Evolutionary conservation across 805 yeast species (phyloP), one percentile per base, ranked within the genome.

Genomic region (Kuraishia capsulata): DNA sequence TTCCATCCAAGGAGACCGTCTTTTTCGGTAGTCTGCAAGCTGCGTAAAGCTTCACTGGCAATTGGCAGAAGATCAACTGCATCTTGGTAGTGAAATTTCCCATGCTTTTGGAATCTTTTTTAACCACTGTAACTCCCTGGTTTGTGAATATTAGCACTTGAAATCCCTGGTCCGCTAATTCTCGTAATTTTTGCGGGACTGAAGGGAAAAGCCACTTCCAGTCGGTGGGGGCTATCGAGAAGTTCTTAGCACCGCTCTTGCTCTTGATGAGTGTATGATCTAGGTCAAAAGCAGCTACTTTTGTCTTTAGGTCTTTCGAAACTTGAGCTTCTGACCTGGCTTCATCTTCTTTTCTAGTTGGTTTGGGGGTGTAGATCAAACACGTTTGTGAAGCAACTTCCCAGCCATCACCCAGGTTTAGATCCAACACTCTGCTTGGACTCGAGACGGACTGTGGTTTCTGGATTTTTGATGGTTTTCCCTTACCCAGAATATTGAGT

Each of bases 271-370:
- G 47, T 0, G 97, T 90, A 6, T 76, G 81, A 61, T 90, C 98
- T 37, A 90, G 63, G 56, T 90, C 97, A 57, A 89, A 90, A 0
- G 83, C 82, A 2, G 86, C 86, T 1, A 82, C 49, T 31, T 65
- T 66, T 2, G 62, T n/a, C n/a, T n/a, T n/a, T n/a, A n/a, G n/a
- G n/a, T n/a, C n/a, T n/a, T n/a, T n/a, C n/a, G n/a, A n/a, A n/a
- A n/a, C n/a, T n/a, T n/a, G n/a, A n/a, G n/a, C n/a, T n/a, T n/a
- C n/a, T n/a, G n/a, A n/a, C n/a, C n/a, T n/a, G n/a, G n/a, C n/a
- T n/a, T n/a, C n/a, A n/a, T n/a, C n/a, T n/a, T n/a, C n/a, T n/a
- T n/a, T n/a, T n/a, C n/a, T n/a, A n/a, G n/a, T n/a, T n/a, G n/a
- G 30, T 21, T 6, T 6, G 11, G 33, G 21, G 6, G 33, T 31